Conservation (phyloP, 805 yeast species). For the Metschnikowia bowlesiae region DNA sequence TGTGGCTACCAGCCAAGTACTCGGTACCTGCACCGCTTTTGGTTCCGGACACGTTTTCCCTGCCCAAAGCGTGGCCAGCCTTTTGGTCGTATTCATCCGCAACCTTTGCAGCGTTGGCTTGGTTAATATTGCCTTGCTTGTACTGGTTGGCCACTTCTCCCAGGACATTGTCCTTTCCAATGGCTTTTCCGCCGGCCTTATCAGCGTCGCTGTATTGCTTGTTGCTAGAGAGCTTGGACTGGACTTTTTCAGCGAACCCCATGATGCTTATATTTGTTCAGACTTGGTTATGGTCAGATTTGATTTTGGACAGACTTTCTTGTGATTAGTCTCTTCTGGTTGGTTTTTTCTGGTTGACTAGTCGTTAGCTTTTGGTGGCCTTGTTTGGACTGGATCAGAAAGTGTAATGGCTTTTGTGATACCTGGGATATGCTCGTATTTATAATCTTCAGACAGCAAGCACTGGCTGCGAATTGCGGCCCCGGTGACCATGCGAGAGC, state of each 20-base stretch:
- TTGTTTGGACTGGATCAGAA: not conserved
- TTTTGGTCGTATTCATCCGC: slow-evolving; percentile 27
- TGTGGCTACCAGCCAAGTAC: slow-evolving; percentile 14
- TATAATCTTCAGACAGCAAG: slow-evolving; percentile 1
- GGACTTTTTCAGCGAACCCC: slow-evolving; percentile 38
- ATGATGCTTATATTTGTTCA: slow-evolving; percentile 11
- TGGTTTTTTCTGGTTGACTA: not conserved
- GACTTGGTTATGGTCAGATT: too few relatives aligned
- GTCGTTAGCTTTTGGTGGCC: too few relatives aligned
- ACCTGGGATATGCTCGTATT: not conserved
- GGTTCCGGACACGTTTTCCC: slow-evolving; percentile 17
- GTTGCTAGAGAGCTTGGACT: slow-evolving; percentile 25
- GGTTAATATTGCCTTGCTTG: slow-evolving; percentile 26
- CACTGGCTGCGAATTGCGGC: slow-evolving; percentile 3
- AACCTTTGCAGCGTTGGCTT: slow-evolving; percentile 26
- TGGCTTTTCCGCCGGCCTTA: slow-evolving; percentile 27
- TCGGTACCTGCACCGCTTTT: slow-evolving; percentile 27
- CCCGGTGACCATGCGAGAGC: not conserved
- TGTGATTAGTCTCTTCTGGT: not conserved
- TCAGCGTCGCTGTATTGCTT: slow-evolving; percentile 25
- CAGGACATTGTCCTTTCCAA: slow-evolving; percentile 26
- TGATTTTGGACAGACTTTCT: too few relatives aligned
- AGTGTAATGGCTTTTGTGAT: not conserved
- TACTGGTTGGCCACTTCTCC: slow-evolving; percentile 26
- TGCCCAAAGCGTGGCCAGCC: slow-evolving; percentile 15